These are phyloP conservation scores for Macadamia tetraphylla DNA, from an alignment of 164 flowering plant genomes.

Conservation along the genomic window DNA sequence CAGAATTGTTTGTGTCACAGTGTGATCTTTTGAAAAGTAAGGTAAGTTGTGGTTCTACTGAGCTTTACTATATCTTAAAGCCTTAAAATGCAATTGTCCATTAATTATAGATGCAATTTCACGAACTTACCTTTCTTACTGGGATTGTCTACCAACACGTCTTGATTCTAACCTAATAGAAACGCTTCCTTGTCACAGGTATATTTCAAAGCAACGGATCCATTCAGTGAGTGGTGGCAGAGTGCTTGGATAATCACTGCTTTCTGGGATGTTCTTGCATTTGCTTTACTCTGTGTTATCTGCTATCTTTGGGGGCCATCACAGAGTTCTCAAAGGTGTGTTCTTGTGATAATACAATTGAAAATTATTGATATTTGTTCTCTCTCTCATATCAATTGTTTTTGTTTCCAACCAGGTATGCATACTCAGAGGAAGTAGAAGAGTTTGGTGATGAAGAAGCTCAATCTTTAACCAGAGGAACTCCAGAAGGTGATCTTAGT, in stretches of 20 bases:
- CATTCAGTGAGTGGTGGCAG: conserved; percentile 91
- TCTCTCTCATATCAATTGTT: too few species aligned
- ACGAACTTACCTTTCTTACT: too few species aligned
- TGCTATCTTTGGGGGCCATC: conserved; percentile 99
- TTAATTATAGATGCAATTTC: too few species aligned
- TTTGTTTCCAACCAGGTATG: conserved; percentile 41
- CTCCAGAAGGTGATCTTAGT: conserved; percentile 51
- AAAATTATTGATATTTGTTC: too few species aligned
- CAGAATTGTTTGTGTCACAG: too few species aligned
- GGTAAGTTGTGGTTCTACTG: too few species aligned
- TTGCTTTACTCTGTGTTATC: conserved; percentile 69
- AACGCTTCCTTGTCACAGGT: conserved; percentile 35
- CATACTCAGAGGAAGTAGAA: conserved; percentile 61
- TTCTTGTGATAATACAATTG: neutral
- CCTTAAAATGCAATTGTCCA: too few species aligned
- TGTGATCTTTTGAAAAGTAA: too few species aligned
- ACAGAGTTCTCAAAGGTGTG: conserved; percentile 76
- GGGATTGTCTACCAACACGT: too few species aligned
- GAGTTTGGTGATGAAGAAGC: conserved; percentile 67
- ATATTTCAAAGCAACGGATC: conserved; percentile 93
- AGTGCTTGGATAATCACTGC: conserved; percentile 95
- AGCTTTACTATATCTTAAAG: too few species aligned
- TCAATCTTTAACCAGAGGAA: conserved; percentile 45
- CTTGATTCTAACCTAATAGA: too few species aligned
- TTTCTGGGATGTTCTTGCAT: conserved; percentile 86